phyloP scores from a whole-genome alignment of 306 rosid genomes.

The Notholithocarpus densiflorus region DNA sequence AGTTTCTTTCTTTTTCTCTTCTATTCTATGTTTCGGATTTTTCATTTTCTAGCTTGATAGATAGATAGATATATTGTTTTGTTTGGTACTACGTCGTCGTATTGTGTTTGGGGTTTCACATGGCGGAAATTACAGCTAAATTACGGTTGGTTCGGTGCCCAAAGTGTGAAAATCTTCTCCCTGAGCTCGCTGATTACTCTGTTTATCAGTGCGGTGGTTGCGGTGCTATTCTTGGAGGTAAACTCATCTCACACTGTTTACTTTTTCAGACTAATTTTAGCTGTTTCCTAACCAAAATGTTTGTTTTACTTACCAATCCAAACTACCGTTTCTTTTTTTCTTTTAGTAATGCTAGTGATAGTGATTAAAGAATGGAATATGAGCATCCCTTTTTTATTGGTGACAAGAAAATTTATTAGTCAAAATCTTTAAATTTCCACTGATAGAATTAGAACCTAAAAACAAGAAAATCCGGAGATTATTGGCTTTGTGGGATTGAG shows the following conservation, averaged over 20 bases:
- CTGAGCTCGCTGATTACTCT: constrained; percentile 82
- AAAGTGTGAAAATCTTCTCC: constrained; percentile 90
- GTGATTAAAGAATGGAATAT: neutral
- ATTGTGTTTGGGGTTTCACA: constrained; percentile 8
- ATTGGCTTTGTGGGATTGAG: neutral
- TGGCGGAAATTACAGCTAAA: constrained; percentile 60
- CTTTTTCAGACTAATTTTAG: too few species aligned
- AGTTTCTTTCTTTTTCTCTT: too few species aligned
- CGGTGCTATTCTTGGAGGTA: constrained; percentile 86
- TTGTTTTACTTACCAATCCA: too few species aligned
- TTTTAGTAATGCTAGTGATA: neutral
- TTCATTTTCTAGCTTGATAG: too few species aligned
- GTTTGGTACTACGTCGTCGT: neutral
- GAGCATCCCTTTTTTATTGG: neutral
- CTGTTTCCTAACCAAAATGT: too few species aligned
- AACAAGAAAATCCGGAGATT: neutral
- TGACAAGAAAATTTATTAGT: neutral
- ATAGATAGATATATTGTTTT: neutral
- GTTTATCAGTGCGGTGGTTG: constrained; percentile 96
- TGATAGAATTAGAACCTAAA: neutral
- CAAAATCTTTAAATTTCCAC: neutral
- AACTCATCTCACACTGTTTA: too few species aligned
- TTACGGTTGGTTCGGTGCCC: constrained; percentile 84
- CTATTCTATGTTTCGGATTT: too few species aligned
- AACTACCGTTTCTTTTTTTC: neutral